phyloP scores from a whole-genome alignment of 306 rosid genomes.

The Castanea mollissima region DNA sequence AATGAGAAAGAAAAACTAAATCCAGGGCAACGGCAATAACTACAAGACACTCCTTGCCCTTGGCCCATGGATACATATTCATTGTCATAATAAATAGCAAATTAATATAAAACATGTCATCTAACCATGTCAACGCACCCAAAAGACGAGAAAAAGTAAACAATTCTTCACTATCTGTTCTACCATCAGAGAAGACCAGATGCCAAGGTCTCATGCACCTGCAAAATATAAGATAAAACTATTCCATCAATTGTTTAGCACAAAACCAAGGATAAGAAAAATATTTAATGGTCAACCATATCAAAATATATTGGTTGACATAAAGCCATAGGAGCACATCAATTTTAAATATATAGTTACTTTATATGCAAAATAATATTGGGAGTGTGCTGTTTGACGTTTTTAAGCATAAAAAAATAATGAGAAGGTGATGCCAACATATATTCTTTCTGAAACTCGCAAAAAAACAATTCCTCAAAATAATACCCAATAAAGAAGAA shows the following conservation, averaged over 20 bases:
- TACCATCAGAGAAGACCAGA: constrained; percentile 35
- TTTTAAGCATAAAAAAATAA: not conserved
- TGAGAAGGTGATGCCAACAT: not conserved
- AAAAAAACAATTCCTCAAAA: not conserved
- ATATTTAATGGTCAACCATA: not conserved
- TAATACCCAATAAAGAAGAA: not conserved
- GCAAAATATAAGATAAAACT: constrained; percentile 18
- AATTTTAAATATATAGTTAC: not conserved
- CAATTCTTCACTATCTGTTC: constrained; percentile 31
- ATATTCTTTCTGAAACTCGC: not conserved
- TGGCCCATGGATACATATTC: constrained; percentile 15
- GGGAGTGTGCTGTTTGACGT: not conserved
- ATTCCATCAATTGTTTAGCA: not conserved
- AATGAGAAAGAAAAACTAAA: constrained; percentile 28
- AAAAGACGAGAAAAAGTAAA: constrained; percentile 19
- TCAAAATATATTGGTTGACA: not conserved
- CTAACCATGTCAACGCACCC: constrained; percentile 47
- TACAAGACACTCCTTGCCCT: constrained; percentile 29
- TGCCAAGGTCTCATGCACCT: constrained; percentile 32
- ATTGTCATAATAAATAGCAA: constrained; percentile 30
- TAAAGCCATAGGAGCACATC: not conserved
- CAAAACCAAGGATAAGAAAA: not conserved
- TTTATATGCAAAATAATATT: not conserved
- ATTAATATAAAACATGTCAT: constrained; percentile 30
- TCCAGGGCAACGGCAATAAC: constrained; percentile 33